Base-by-base conservation (phyloP, 1,284 basidiomycete species). In the Cryptococcus jaspeensis region DNA sequence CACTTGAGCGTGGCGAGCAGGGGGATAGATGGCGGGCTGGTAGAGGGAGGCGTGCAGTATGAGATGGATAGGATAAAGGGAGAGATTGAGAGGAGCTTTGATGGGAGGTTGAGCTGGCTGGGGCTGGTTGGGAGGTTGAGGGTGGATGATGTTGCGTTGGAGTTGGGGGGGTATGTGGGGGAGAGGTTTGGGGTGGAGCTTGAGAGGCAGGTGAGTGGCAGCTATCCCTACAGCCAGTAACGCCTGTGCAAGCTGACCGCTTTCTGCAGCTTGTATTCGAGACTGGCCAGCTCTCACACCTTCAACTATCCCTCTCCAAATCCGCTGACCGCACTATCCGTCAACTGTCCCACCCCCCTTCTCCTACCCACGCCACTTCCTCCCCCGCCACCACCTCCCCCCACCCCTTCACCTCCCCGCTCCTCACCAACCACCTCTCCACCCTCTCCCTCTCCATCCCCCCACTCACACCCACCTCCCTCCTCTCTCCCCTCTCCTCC, bases 101-200 rank as follows among this genome's bases (percentile, higher is more conserved):
- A 81, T 50, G 74, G 75, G 5, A 73, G 71, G 23, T 61, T 90
- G 60, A 83, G 81, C 9, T 89, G 87, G 84, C 86, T 86, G 82
- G 83, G 80, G 59, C 81, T 87, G 66, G 66, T 87, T 7, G 83
- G 82, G 4, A 63, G 66, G 12, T 57, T 65, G 80, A 77, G 82
- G 8, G 84, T 88, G 1, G 90, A 92, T 69, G 89, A 90, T 59
- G 82, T 90, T 18, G 84, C 81, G 9, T 74, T 78, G 37, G 80
- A 85, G 32, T 74, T 92, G 9, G 79, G 76, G 1, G 65, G 79
- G 13, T 82, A 84, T 39, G 73, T 89, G 9, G 78, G 82, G 41
- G 76, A 76, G 41, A 73, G 80, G 1, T 90, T 88, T 84, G 87
- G 85, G 56, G 79, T 76, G 59, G 83, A 83, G 5, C 79, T 92